Evolutionary conservation across 352 stramenopile genomes (phyloP).

Genomic region (Phytophthora hibernalis): DNA sequence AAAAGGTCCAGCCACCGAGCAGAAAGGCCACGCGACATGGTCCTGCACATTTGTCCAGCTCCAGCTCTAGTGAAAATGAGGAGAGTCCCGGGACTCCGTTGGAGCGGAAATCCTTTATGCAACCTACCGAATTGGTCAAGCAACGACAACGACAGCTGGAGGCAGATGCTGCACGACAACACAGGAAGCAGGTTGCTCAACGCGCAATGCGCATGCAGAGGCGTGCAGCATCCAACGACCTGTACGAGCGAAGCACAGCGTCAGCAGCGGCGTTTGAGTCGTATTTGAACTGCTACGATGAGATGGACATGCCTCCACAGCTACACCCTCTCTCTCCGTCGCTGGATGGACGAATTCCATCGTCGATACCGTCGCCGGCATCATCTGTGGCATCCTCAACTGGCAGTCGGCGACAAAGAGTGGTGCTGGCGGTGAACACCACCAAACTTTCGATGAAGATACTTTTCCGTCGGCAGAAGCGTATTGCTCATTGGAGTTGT

Average conservation of each 20-base stretch:
- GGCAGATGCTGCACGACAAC: conserved; percentile 17
- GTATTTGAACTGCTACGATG: conserved; percentile 47
- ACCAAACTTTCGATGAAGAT: conserved; percentile 16
- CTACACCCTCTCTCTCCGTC: conserved; percentile 34
- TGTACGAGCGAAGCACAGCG: conserved; percentile 47
- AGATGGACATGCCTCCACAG: conserved; percentile 46
- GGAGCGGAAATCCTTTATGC: conserved; percentile 66
- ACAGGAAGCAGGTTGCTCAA: conserved; percentile 40
- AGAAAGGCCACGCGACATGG: conserved; percentile 12
- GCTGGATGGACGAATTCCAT: conserved; percentile 16
- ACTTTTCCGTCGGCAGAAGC: background rate
- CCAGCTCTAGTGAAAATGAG: conserved; percentile 40
- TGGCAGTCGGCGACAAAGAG: conserved; percentile 14
- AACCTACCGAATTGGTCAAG: conserved; percentile 59
- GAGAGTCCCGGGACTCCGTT: conserved; percentile 39
- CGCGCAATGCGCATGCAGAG: conserved; percentile 47
- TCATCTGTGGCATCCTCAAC: conserved; percentile 30
- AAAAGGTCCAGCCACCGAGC: conserved; percentile 25
- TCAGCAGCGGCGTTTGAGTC: conserved; percentile 22
- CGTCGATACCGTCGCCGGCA: conserved; percentile 19
- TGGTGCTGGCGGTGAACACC: conserved; percentile 17
- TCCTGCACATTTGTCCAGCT: conserved; percentile 22
- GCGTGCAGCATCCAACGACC: conserved; percentile 45
- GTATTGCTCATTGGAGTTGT: conserved; percentile 26
- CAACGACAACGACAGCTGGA: conserved; percentile 44